Evolutionary conservation across 345 rosid species (phyloP).

Genomic region (Carallia pectinifolia): DNA sequence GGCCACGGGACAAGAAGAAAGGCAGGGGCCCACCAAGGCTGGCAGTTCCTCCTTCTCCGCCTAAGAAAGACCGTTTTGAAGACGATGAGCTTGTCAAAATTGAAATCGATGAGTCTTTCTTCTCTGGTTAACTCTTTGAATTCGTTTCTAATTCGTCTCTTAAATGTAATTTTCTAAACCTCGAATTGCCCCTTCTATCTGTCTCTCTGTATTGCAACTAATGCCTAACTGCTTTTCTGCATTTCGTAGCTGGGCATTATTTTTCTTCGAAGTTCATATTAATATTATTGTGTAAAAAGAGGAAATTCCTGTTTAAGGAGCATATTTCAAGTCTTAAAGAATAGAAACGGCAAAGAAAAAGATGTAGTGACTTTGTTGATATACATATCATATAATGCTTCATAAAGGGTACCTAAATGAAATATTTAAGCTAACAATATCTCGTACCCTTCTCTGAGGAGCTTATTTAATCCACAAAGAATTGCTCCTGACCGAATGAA

Average conservation of each 20-base stretch:
- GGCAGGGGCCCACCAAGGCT: slow-evolving; percentile 85
- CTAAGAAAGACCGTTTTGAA: slow-evolving; percentile 60
- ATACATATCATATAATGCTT: neutral
- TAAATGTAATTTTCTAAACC: neutral
- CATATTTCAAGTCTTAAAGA: neutral
- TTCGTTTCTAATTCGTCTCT: neutral
- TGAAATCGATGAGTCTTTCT: slow-evolving; percentile 68
- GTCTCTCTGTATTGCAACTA: neutral
- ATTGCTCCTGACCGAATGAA: neutral
- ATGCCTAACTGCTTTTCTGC: neutral
- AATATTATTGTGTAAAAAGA: neutral
- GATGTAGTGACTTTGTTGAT: neutral
- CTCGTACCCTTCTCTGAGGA: neutral
- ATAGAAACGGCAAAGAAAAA: neutral
- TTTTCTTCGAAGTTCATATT: too few relatives aligned
- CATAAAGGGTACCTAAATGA: neutral
- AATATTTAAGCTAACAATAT: neutral
- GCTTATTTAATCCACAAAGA: neutral
- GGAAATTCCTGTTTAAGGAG: neutral
- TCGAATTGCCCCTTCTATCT: neutral
- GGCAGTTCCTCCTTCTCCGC: slow-evolving; percentile 60
- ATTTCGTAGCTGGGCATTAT: neutral
- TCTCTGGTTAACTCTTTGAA: slow-evolving; percentile 18
- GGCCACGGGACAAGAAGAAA: slow-evolving; percentile 86
- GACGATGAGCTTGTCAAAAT: slow-evolving; percentile 57